Evolutionary conservation across 2,329 filamentous ascomycete genomes (phyloP).

Genomic region (Alternaria infectoria): DNA sequence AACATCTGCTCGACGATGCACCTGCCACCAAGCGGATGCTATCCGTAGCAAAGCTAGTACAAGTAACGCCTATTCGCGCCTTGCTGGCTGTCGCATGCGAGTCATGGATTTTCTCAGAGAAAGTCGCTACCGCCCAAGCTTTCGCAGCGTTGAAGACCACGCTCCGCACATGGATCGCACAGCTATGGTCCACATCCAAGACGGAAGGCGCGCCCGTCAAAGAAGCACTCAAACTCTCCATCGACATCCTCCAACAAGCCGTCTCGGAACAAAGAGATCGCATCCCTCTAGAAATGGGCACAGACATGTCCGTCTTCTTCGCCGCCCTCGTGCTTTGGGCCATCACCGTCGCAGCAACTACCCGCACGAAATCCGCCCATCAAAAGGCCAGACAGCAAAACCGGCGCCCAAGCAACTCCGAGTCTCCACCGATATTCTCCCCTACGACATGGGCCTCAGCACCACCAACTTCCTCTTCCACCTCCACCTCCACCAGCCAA

Average conservation of each 20-base stretch:
- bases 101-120: slow-evolving; percentile 54
- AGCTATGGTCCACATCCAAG: slow-evolving; percentile 30
- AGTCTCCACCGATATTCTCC: slow-evolving; percentile 7
- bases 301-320: slow-evolving; percentile 45
- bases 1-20: slow-evolving; percentile 34
- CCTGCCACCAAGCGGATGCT: slow-evolving; percentile 36
- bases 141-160: slow-evolving; percentile 41
- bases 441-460: slow-evolving; percentile 8
- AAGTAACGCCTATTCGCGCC: slow-evolving; percentile 49
- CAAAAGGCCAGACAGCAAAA: slow-evolving; percentile 4
- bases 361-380: slow-evolving; percentile 19
- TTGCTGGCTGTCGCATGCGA: slow-evolving; percentile 54
- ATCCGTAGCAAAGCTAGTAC: slow-evolving; percentile 47
- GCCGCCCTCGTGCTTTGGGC: slow-evolving; percentile 47
- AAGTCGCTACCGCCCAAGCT: slow-evolving; percentile 44
- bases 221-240: slow-evolving; percentile 35
- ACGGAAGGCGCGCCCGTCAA: slow-evolving; percentile 18
- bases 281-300: slow-evolving; percentile 32
- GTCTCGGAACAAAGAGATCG: slow-evolving; percentile 23
- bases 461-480: not conserved
- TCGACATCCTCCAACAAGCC: slow-evolving; percentile 35
- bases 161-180: slow-evolving; percentile 46
- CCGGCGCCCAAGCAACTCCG: slow-evolving; percentile 21
- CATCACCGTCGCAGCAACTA: slow-evolving; percentile 35
- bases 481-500: not conserved